Evolutionary conservation across 768 basidiomycete species (phyloP).

Genomic region (Lactifluus echinatus): DNA sequence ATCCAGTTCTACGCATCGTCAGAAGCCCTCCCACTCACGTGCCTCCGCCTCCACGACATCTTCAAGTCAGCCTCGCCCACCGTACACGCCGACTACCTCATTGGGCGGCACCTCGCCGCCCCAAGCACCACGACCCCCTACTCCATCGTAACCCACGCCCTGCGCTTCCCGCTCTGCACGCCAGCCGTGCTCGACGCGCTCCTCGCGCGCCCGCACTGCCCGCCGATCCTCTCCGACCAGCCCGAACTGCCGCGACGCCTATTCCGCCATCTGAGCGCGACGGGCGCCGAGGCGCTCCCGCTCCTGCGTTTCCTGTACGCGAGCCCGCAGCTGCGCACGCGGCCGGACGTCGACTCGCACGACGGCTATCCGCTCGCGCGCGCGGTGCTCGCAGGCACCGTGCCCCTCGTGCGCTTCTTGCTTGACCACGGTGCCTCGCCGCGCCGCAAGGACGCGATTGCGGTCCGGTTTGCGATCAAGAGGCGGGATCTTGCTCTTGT

Average conservation of each 20-base stretch:
- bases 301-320: constrained; percentile 52
- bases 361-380: constrained; percentile 76
- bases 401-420: constrained; percentile 61
- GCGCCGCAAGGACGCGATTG: constrained; percentile 44
- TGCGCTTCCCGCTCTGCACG: constrained; percentile 46
- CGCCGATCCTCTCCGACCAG: neutral
- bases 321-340: constrained; percentile 29
- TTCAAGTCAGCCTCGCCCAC: constrained; percentile 48
- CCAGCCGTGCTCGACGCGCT: constrained; percentile 39
- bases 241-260: constrained; percentile 58
- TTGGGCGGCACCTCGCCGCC: constrained; percentile 26
- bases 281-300: constrained; percentile 50
- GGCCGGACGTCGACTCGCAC: constrained; percentile 53
- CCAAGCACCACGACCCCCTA: neutral
- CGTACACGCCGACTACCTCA: constrained; percentile 61
- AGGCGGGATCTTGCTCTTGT: constrained; percentile 61
- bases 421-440: constrained; percentile 71
- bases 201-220: constrained; percentile 26
- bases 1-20: constrained; percentile 68
- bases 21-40: constrained; percentile 50
- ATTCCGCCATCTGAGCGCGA: constrained; percentile 39
- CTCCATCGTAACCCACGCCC: constrained; percentile 34
- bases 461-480: constrained; percentile 68
- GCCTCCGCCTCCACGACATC: constrained; percentile 41
- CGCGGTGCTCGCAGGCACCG: constrained; percentile 59